Evolutionary conservation across 2,329 filamentous ascomycete genomes (phyloP), one percentile per base, ranked within the genome.

Genomic region (Penicillium sp.): DNA sequence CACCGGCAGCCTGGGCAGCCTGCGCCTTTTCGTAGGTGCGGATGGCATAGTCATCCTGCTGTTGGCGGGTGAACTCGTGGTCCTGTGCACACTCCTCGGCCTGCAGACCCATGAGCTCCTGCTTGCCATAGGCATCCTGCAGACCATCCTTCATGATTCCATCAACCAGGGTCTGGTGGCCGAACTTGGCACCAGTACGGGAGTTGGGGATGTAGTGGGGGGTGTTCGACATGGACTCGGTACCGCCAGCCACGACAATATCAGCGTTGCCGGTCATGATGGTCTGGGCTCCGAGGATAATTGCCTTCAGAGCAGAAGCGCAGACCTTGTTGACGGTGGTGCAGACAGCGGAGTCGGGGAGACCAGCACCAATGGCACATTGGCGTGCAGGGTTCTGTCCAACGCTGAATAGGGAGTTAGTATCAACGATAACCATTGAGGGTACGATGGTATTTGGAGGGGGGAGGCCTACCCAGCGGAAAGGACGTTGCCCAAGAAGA

Each of bases 311-410:
- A 45, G 89, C 88, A 10, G 93, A 97, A 63, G 95, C 95, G 85
- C 95, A 99, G 75, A 99, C 95, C 83, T 99, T 99, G 88, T 99
- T 99, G 73, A 99, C 86, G 52, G 93, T 96, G 46, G 95, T 99
- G 79, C 89, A 90, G 67, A 96, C 85, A 63, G 90, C 90, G 54
- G 85, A 84, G 63, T 96, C 84, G 54, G 87, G 80, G 64, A 99
- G 90, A 62, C 95, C 95, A 71, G 92, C 95, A 69, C 88, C 86
- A 71, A 99, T 85, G 69, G 93, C 92, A 78, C 91, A 96, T 81
- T 99, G 95, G 71, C 95, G 89, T 67, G 95, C 93, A 65, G 96
- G 95, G 74, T 96, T 96, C 80, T 99, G 95, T 64, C 95, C 95
- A 68, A 98, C 85, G 77, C 93, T 96, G 67, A 31, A 54, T 16